A percentile compares a stretch with the other conserved stretches of the same genome.
Evolutionary conservation across 108 stramenopile species (phyloP).

Genomic region (Aurantiochytrium sp.): DNA sequence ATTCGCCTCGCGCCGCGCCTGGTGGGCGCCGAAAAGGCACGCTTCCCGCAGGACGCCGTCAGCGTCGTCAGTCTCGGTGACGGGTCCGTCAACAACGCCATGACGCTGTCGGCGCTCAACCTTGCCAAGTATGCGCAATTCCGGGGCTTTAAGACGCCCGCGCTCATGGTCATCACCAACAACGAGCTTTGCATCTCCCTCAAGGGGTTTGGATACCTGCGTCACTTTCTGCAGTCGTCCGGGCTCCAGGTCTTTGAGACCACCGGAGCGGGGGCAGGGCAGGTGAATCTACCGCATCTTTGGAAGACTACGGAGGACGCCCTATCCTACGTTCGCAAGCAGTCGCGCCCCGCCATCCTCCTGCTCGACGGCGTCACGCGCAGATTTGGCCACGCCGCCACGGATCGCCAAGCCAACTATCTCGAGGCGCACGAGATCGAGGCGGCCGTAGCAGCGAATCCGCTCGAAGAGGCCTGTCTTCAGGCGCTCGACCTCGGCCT

Average conservation of each 20-base stretch:
- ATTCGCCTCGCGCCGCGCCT: constrained; percentile 51
- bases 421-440: constrained; percentile 47
- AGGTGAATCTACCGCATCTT: constrained; percentile 62
- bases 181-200: constrained; percentile 73
- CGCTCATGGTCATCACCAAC: constrained; percentile 73
- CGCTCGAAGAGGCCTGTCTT: constrained; percentile 51
- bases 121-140: constrained; percentile 68
- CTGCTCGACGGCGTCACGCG: constrained; percentile 60
- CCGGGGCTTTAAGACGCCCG: constrained; percentile 64
- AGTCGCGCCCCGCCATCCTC: constrained; percentile 61
- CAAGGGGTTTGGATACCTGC: constrained; percentile 55
- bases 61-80: constrained; percentile 75
- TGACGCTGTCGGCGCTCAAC: constrained; percentile 69
- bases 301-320: constrained; percentile 66
- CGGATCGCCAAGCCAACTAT: constrained; percentile 74
- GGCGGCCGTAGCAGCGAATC: constrained; percentile 50
- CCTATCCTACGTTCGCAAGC: constrained; percentile 55
- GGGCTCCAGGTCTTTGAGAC: constrained; percentile 51
- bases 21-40: background rate
- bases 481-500: constrained; percentile 59
- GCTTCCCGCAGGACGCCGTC: constrained; percentile 35
- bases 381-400: constrained; percentile 81
- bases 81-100: constrained; percentile 75
- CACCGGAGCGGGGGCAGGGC: constrained; percentile 48
- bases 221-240: background rate